Evolutionary conservation across 1,284 basidiomycete species (phyloP).

Genomic region (Cutaneotrichosporon sp.): DNA sequence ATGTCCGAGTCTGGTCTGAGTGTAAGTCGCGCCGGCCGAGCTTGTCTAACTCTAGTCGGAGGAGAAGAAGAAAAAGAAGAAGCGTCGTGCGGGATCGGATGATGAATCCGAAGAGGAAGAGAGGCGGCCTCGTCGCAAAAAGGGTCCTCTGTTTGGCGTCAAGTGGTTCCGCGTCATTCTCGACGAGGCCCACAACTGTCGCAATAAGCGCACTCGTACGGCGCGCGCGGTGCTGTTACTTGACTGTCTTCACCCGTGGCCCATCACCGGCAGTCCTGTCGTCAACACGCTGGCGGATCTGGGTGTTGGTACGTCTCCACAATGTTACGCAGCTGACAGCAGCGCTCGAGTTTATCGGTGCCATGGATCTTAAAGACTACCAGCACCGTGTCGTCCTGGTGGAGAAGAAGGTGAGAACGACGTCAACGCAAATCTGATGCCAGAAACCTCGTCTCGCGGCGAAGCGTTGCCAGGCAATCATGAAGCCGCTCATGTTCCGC

Average conservation of each 20-base stretch:
- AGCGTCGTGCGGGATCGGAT: constrained; percentile 2
- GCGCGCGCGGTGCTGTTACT: constrained; percentile 34
- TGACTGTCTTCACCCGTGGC: constrained; percentile 35
- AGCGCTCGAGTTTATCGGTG: constrained; percentile 32
- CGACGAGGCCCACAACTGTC: constrained; percentile 46
- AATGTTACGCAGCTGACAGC: constrained; percentile 15
- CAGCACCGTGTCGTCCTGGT: constrained; percentile 23
- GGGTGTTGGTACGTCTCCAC: no score
- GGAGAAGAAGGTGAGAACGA: constrained; percentile 21
- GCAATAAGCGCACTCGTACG: constrained; percentile 39
- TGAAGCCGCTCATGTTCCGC: constrained; percentile 34
- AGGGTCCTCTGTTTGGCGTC: constrained; percentile 37
- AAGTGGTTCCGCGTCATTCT: constrained; percentile 47
- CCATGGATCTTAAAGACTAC: constrained; percentile 36
- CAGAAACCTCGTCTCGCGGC: constrained; percentile 26
- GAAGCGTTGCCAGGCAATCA: constrained; percentile 39
- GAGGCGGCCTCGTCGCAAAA: constrained; percentile 8
- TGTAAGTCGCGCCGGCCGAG: constrained; percentile 5
- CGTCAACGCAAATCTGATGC: not conserved
- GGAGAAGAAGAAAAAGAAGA: constrained; percentile 21
- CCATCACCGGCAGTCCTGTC: constrained; percentile 42
- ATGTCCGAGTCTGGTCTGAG: constrained; percentile 25
- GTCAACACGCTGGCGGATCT: constrained; percentile 22
- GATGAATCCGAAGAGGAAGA: constrained; percentile 15
- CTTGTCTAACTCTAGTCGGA: not conserved